Base-by-base conservation (phyloP, 1,284 basidiomycete species). In the Boletus semigastroideus region DNA sequence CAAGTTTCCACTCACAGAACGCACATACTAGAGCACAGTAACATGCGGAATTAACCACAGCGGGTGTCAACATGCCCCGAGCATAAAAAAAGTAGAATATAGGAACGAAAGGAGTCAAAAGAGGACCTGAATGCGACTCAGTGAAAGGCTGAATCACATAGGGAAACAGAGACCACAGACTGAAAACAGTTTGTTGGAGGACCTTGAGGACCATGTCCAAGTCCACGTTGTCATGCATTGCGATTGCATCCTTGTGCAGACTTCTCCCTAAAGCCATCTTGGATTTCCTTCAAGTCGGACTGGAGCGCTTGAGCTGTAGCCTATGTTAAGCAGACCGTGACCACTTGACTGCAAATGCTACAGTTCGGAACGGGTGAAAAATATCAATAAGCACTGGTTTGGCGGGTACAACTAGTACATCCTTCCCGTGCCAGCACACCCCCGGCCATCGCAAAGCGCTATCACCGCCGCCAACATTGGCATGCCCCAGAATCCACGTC, bases 61-160 rank as follows among this genome's bases (percentile, higher is more conserved):
- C 69, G 5, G 77, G 72, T 53, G 84, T 78, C 39, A 76, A 72
- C 59, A 74, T 64, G 36, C 77, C 75, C 22, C 75, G 72, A 3
- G 84, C 84, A 62, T 90, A 86, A 57, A 89, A 89, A 54, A 83
- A 70, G 64, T 84, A 86, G 65, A 90, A 88, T 19, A 90, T 63
- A 2, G 90, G 88, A 53, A 93, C 74, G 55, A 92, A 84, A 69
- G 80, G 79, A 8, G 86, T 75, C 70, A 94, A 93, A 74, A 90
- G 87, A 14, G 92, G 90, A 58, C 88, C 90, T 91, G 56, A 38
- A 49, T 14, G 47, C 14, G 42, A 33, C 53, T 59, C 43, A 59
- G 54, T 39, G 25, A 36, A 25, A 7, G 25, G 25, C 8, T 30
- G 37, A 30, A 47, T 12, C 25, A 16, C 10, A 17, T 28, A 17